A percentile compares a stretch with the other conserved stretches of the same genome.
Conservation (phyloP, 164 flowering plant species). For the Brasenia schreberi region DNA sequence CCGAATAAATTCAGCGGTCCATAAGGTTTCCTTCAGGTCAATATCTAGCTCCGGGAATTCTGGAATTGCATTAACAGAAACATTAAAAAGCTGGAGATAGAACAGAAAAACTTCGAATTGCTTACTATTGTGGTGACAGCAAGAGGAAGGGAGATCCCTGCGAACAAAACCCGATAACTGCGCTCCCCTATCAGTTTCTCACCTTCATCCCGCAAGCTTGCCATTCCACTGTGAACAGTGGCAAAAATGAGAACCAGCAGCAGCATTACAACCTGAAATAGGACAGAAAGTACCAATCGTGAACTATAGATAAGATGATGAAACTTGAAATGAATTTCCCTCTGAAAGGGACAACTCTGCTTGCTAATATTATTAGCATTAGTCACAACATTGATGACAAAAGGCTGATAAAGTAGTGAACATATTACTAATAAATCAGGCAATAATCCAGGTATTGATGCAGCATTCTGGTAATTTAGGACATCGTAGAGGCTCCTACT, state of each 20-base stretch:
- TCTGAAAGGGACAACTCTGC: too few relatives aligned
- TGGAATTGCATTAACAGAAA: too few relatives aligned
- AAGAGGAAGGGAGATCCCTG: conserved; percentile 80
- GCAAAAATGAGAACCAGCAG: conserved; percentile 73
- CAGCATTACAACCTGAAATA: conserved; percentile 77
- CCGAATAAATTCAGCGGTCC: background rate
- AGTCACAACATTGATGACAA: too few relatives aligned
- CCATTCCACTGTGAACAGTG: conserved; percentile 83
- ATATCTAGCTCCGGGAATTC: too few relatives aligned
- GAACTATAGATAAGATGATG: background rate
- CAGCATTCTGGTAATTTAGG: too few relatives aligned
- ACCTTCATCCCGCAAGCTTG: conserved; percentile 70
- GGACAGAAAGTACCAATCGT: background rate
- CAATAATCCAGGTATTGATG: too few relatives aligned
- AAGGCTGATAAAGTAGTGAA: too few relatives aligned
- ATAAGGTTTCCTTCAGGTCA: background rate
- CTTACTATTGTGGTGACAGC: conserved; percentile 79
- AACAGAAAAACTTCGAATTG: background rate
- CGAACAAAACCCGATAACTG: conserved; percentile 82
- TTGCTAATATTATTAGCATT: too few relatives aligned
- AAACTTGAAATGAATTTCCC: too few relatives aligned
- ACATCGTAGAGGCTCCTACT: too few relatives aligned
- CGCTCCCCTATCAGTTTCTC: conserved; percentile 90
- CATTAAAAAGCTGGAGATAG: background rate
- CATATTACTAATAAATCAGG: too few relatives aligned